Conservation (phyloP, 2,329 filamentous ascomycete genomes). For the Hypoxylon sp. region DNA sequence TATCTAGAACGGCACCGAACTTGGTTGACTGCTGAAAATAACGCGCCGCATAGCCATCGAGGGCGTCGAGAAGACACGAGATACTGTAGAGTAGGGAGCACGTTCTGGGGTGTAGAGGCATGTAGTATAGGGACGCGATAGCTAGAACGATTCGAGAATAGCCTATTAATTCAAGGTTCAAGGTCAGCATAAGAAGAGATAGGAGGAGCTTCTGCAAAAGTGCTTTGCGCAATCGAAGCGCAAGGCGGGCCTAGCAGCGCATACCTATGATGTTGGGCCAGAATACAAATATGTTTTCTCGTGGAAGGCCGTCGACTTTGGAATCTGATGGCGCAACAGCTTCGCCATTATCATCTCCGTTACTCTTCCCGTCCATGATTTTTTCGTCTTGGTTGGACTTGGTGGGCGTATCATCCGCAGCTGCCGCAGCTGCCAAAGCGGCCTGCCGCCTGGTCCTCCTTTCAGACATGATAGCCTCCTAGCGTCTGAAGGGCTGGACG, state of each 20-base stretch:
- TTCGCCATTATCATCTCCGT: conserved; percentile 43
- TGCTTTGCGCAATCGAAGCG: background rate
- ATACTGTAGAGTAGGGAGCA: conserved; percentile 92
- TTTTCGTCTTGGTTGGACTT: conserved; percentile 31
- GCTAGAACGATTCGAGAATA: conserved; percentile 84
- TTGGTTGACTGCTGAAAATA: conserved; percentile 91
- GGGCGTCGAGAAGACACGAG: conserved; percentile 93
- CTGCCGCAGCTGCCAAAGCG: conserved; percentile 43
- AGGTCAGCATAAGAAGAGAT: too few species aligned
- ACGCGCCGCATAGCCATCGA: conserved; percentile 93
- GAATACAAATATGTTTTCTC: conserved; percentile 86
- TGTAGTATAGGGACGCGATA: conserved; percentile 95
- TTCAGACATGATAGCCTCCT: conserved; percentile 45
- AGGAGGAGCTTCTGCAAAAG: background rate
- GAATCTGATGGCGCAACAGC: conserved; percentile 49
- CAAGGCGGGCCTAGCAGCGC: conserved; percentile 41
- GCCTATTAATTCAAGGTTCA: conserved; percentile 61
- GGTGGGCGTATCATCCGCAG: conserved; percentile 43
- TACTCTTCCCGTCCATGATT: conserved; percentile 61
- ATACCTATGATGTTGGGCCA: conserved; percentile 85
- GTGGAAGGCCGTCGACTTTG: conserved; percentile 54
- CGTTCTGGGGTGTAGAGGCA: conserved; percentile 97
- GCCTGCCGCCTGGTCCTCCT: conserved; percentile 49
- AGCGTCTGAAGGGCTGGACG: background rate
- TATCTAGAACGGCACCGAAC: conserved; percentile 96